phyloP scores from a whole-genome alignment of 176 grass and related monocot species.

The Musa schizocarpa region DNA sequence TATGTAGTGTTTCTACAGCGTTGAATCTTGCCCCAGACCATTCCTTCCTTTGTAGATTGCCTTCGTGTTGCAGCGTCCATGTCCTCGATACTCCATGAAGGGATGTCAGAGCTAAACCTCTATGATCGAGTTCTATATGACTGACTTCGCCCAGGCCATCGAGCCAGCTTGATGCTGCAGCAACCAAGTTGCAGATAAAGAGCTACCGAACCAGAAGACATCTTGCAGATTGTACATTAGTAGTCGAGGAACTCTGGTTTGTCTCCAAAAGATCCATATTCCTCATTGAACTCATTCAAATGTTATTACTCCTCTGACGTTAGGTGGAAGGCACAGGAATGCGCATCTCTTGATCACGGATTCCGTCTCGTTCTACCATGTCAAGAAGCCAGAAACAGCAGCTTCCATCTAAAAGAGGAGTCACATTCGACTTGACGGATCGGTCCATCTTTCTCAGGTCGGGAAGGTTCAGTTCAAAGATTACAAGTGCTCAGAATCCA shows the following conservation, averaged over 20 bases:
- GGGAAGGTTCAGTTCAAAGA: constrained; percentile 90
- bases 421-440: constrained; percentile 21
- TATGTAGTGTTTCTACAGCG: no score
- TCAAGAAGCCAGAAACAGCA: constrained; percentile 57
- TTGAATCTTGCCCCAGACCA: no score
- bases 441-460: constrained; percentile 29
- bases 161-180: constrained; percentile 54
- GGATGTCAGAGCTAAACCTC: no score
- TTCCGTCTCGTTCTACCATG: constrained; percentile 86
- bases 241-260: constrained; percentile 84
- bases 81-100: no score
- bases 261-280: neutral
- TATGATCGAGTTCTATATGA: neutral
- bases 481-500: constrained; percentile 62
- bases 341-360: constrained; percentile 40
- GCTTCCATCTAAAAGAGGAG: constrained; percentile 50
- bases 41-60: no score
- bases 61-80: no score
- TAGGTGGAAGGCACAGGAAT: constrained; percentile 83
- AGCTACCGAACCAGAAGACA: constrained; percentile 61
- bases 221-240: constrained; percentile 80
- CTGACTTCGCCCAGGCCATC: constrained; percentile 39
- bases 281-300: neutral
- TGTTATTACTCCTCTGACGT: neutral
- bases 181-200: constrained; percentile 64